Base-by-base conservation (phyloP, 2,329 filamentous ascomycete species). In the Fusarium acutatum region DNA sequence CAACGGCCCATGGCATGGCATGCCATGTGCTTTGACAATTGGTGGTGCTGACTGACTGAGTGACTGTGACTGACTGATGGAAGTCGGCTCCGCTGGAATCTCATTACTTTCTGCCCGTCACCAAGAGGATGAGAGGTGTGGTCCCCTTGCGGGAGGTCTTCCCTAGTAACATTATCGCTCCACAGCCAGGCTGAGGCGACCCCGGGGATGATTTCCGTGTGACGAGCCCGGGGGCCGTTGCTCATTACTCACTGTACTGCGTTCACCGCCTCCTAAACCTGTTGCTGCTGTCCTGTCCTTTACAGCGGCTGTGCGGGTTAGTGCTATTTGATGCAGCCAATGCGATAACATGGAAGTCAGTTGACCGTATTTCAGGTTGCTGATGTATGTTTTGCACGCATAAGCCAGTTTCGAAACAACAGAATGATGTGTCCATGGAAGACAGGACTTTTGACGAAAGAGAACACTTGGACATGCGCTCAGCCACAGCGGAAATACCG, bases 401-500 rank as follows among this genome's bases (percentile, higher is more conserved):
- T 68, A 53, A 68, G 65, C 47, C 35, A 68, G 65, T 44, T 69
- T 68, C 57, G 64, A 68, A 63, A 67, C 63, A 60, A 61, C 41
- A 30, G 41, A 44, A 35, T 60, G 59, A 65, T 70, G 59, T 69
- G 56, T 67, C 50, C 65, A 46, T 64, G 56, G 49, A 50, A 53
- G 35, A 37, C 38, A 66, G 60, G 41, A 68, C 64, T 63, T 68
- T 67, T 67, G 64, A 46, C 54, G 35, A 30, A 54, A 59, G 49
- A 56, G 54, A 43, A 44, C 59, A 53, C 46, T 64, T 49, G 43
- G 50, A 56, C 59, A 66, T 73, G 56, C 68, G 67, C 64, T 71
- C 71, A 77, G 74, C 76, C 76, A 75, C 76, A 64, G 68, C 72
- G 76, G 75, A 73, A 77, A 77, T 76, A 75, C 76, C 73, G 73